Evolutionary conservation across 2,329 filamentous ascomycete genomes (phyloP).

Genomic region (Phoma sp.): DNA sequence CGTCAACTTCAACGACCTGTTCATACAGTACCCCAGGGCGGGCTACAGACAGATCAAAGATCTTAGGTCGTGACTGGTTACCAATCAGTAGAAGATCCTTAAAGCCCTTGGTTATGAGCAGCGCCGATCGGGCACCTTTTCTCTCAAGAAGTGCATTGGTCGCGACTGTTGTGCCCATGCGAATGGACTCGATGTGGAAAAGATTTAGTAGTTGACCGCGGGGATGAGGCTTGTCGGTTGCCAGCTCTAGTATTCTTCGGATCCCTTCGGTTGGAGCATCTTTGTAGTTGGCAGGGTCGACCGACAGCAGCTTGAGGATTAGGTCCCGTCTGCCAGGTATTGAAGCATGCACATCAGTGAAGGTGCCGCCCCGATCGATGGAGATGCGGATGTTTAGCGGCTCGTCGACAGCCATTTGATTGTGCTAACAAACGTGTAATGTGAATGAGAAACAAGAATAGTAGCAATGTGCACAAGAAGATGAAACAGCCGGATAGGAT

Average conservation of each 20-base stretch:
- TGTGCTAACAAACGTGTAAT: not conserved
- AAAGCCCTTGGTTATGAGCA: conserved; percentile 41
- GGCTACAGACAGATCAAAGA: conserved; percentile 36
- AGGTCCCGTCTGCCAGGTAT: conserved; percentile 31
- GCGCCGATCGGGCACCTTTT: conserved; percentile 38
- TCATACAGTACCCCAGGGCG: conserved; percentile 30
- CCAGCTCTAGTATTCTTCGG: conserved; percentile 29
- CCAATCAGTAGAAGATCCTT: conserved; percentile 41
- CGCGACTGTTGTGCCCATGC: conserved; percentile 43
- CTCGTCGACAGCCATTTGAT: conserved; percentile 6
- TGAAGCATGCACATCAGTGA: conserved; percentile 32
- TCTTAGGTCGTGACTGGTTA: conserved; percentile 41
- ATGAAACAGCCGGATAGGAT: not conserved
- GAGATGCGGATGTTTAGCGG: conserved; percentile 4
- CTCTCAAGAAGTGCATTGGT: conserved; percentile 42
- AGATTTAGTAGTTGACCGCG: conserved; percentile 4
- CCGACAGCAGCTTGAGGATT: conserved; percentile 40
- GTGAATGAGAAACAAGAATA: not conserved
- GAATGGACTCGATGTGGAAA: conserved; percentile 9
- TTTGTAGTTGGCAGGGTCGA: conserved; percentile 38
- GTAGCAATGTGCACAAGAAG: not conserved
- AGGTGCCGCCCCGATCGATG: conserved; percentile 28
- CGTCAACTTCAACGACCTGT: conserved; percentile 24
- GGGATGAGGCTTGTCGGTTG: not conserved
- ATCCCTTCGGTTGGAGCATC: conserved; percentile 43